Base-by-base conservation (phyloP, 768 basidiomycete species). In the Sporobolomyces roseus region DNA sequence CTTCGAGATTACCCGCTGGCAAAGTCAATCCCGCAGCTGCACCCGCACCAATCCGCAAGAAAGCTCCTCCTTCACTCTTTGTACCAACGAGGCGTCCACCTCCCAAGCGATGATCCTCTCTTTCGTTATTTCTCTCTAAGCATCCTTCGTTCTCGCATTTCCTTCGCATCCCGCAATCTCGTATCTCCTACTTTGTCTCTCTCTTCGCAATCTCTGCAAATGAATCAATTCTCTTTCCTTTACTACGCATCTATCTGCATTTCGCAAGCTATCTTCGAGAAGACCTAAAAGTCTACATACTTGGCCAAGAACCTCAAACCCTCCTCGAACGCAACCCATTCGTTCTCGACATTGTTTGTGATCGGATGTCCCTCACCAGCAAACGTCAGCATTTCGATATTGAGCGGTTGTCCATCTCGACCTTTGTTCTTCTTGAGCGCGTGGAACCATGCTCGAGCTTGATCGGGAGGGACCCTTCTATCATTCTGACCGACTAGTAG, bases 361-460 rank as follows among this genome's bases (percentile, higher is more conserved):
- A 88, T 75, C 5, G 85, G 80, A 76, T 89, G 88, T 2, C 82
- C 80, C 72, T 87, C 85, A 29, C 84, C 83, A 27, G 83, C 83
- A 70, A 88, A 88, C 54, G 81, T 75, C 41, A 87, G 77, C 83
- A 88, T 81, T 54, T 86, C 84, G 21, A 87, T 83, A 8, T 79
- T 77, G 63, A 79, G 75, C 17, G 87, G 81, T 51, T 85, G 85
- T 14, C 86, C 83, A 14, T 79, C 77, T 60, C 78, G 74, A 14
- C 70, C 76, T 0, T 5, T 19, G 17, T 65, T 60, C 10, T 81
- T 84, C 74, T 84, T 87, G 62, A 89, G 76, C 7, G 84, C 84
- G 77, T 89, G 86, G 68, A 86, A 90, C 75, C 84, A 87, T 10
- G 81, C 82, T 62, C 81, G 80, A 0, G 85, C 84, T 56, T 90